Base-by-base conservation (phyloP, 2,329 filamentous ascomycete genomes). In the Trichophyton benhamiae region DNA sequence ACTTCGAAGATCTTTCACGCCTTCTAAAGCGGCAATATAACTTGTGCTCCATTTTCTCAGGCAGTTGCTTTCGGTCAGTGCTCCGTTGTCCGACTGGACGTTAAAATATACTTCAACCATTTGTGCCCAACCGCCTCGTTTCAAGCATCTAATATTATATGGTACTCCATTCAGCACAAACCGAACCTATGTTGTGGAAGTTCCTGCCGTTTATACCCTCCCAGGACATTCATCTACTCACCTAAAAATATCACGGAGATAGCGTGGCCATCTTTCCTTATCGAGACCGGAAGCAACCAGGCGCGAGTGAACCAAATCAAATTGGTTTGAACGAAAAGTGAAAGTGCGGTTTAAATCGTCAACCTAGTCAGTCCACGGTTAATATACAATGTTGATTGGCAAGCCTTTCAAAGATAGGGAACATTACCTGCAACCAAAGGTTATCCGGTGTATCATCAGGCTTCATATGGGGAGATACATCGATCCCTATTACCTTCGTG, bases 71-170 rank as follows among this genome's bases (percentile, higher is more conserved):
- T 85, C 80, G 9, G 83, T 85, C 67, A 94, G 76, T n/a, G 83
- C 84, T 3, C 90, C 90, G 68, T 89, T 95, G 67, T 92, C 85
- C 0, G 89, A 95, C 72, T 95, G 91, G 27, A 89, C 85, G 65
- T 90, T 89, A 72, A 86, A 87, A 69, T 95, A 90, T 67, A 91
- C 82, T 70, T 96, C 91, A n/a, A 89, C 83, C 81, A 95, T 86
- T 70, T 96, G 90, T 63, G 88, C 82, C 89, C 90, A 96, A 1
- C 91, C 91, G 1, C 86, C 87, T 4, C 85, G 86, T 58, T 83
- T 86, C 64, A 91, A 76, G 8, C 90, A 80, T 22, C 83, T 80
- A 65, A 57, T 9, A 1, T 11, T 11, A 33, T 44, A 30, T 13
- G n/a, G 27, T 7, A 44, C 4, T 9, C 55, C 22, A 8, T n/a